A percentile compares a stretch with the other conserved stretches of the same genome.
Evolutionary conservation across 495 filamentous ascomycete genomes (phyloP).

Genomic region (Thermothielavioides terrestris): DNA sequence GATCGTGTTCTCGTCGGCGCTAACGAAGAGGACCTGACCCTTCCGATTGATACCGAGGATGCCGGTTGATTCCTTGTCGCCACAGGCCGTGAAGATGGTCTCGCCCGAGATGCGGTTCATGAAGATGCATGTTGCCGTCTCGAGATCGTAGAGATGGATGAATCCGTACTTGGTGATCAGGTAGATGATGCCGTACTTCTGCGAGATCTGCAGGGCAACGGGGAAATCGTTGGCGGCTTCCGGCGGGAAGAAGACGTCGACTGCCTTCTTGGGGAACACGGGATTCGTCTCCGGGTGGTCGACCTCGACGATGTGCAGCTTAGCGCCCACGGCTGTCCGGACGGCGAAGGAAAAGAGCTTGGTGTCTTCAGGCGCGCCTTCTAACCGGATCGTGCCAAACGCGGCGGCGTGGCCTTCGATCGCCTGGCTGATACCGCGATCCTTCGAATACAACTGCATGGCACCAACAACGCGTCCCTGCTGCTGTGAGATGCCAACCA

Average conservation of each 20-base stretch:
- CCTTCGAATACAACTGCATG: constrained; percentile 94
- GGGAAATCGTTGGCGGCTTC: constrained; percentile 96
- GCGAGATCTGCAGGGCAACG: constrained; percentile 94
- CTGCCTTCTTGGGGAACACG: constrained; percentile 83
- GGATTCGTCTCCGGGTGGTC: constrained; percentile 86
- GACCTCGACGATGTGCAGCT: constrained; percentile 96
- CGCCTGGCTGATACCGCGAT: constrained; percentile 91
- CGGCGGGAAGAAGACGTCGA: constrained; percentile 94
- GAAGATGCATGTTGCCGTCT: constrained; percentile 95
- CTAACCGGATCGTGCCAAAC: constrained; percentile 81
- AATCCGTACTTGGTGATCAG: constrained; percentile 98
- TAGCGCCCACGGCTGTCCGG: constrained; percentile 75
- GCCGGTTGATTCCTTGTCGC: constrained; percentile 74
- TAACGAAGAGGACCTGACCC: constrained; percentile 90
- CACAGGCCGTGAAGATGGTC: constrained; percentile 91
- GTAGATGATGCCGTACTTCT: constrained; percentile 91
- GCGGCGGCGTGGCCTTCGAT: constrained; percentile 97
- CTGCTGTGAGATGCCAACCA: constrained; percentile 89
- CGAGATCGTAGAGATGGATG: constrained; percentile 96
- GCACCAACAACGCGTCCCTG: constrained; percentile 88
- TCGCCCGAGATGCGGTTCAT: constrained; percentile 99
- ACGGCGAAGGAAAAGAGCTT: constrained; percentile 97
- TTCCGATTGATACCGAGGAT: constrained; percentile 95
- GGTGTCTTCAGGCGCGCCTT: constrained; percentile 81
- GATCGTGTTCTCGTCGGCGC: constrained; percentile 80